Evolutionary conservation across 352 stramenopile species (phyloP).

Genomic region (Pythium sp.): DNA sequence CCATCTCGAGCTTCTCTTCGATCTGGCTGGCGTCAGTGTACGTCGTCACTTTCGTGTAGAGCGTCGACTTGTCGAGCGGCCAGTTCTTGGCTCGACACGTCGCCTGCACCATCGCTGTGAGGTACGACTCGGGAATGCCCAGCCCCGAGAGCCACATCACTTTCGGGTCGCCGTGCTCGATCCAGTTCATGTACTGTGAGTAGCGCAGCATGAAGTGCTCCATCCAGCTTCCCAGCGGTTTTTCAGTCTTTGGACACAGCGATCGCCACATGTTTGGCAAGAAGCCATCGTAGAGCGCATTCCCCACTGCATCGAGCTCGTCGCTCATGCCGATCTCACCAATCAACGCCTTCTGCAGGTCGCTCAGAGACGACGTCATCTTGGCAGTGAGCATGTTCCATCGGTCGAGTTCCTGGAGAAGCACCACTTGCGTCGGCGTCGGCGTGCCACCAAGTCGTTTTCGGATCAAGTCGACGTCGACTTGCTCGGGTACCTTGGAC

Average conservation of each 20-base stretch:
- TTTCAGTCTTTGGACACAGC: constrained; percentile 92
- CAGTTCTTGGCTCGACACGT: constrained; percentile 93
- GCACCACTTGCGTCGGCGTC: constrained; percentile 89
- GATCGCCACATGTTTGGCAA: constrained; percentile 89
- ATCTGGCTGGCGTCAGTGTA: constrained; percentile 75
- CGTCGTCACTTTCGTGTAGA: constrained; percentile 80
- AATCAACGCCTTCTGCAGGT: constrained; percentile 91
- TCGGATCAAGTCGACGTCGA: constrained; percentile 88
- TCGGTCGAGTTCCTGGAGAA: constrained; percentile 94
- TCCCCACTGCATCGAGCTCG: constrained; percentile 90
- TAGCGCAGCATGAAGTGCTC: constrained; percentile 88
- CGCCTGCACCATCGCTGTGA: constrained; percentile 94
- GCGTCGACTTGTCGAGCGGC: constrained; percentile 93
- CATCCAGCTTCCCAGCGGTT: constrained; percentile 96
- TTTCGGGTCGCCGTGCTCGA: constrained; percentile 83
- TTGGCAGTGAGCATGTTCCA: constrained; percentile 91
- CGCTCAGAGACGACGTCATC: constrained; percentile 83
- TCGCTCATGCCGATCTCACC: constrained; percentile 97
- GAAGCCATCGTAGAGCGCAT: constrained; percentile 92
- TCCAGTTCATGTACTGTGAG: constrained; percentile 91
- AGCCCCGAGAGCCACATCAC: constrained; percentile 95
- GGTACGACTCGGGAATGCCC: constrained; percentile 94
- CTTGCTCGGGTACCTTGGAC: constrained; percentile 84
- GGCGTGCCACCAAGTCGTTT: constrained; percentile 73
- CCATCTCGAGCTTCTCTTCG: constrained; percentile 62